phyloP scores from a whole-genome alignment of 495 filamentous ascomycete species.

The Acidiella bohemica region DNA sequence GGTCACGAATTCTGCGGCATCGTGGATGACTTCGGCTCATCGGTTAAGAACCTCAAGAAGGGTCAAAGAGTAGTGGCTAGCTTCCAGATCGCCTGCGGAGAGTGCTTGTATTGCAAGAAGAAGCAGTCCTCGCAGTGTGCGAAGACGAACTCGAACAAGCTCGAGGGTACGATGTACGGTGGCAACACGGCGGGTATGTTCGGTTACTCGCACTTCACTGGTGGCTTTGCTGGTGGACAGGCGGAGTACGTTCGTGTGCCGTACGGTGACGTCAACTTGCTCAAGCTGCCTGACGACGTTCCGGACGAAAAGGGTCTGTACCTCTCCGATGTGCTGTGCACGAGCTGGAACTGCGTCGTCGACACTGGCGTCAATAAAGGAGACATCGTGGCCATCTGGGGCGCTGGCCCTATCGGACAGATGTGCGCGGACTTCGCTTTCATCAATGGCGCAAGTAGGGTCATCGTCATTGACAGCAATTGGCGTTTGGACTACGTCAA shows the following conservation, averaged over 20 bases:
- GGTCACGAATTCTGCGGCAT: constrained; percentile 84
- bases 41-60: constrained; percentile 42
- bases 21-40: constrained; percentile 56
- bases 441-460: constrained; percentile 54
- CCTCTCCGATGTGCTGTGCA: constrained; percentile 66
- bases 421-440: constrained; percentile 64
- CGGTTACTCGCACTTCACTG: constrained; percentile 65
- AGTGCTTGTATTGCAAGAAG: constrained; percentile 64
- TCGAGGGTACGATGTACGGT: constrained; percentile 53
- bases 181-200: constrained; percentile 57
- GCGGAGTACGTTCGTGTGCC: constrained; percentile 81
- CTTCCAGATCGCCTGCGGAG: constrained; percentile 73
- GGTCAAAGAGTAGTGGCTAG: constrained; percentile 73
- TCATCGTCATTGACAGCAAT: constrained; percentile 73
- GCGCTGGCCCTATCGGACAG: constrained; percentile 62
- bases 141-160: constrained; percentile 57
- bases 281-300: constrained; percentile 65
- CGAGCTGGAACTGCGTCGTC: constrained; percentile 69
- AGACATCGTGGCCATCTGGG: constrained; percentile 75
- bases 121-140: constrained; percentile 68
- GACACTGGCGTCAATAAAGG: constrained; percentile 70
- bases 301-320: constrained; percentile 80
- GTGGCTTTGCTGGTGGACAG: constrained; percentile 81
- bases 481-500: constrained; percentile 59
- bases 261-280: constrained; percentile 66